Conservation (phyloP, 1,139 yeast species). For the Kodamaea ohmeri region DNA sequence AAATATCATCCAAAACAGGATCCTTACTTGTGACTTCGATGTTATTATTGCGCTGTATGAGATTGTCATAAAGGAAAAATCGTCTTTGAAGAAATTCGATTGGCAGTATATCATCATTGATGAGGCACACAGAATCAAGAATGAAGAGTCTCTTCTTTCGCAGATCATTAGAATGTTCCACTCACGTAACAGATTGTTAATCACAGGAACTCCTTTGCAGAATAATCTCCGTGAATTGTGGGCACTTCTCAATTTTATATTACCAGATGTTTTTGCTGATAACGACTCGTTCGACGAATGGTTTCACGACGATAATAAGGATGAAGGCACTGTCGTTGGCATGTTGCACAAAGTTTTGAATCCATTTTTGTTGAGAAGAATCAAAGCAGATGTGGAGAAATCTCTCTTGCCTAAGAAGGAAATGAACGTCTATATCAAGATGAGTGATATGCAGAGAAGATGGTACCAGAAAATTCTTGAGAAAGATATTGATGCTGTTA, state of each 20-base stretch:
- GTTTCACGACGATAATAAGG: slow-evolving; percentile 46
- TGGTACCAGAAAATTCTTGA: slow-evolving; percentile 77
- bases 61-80: slow-evolving; percentile 71
- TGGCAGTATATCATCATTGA: slow-evolving; percentile 79
- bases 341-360: slow-evolving; percentile 86
- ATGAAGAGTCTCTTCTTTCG: slow-evolving; percentile 70
- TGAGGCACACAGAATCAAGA: slow-evolving; percentile 80
- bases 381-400: slow-evolving; percentile 77
- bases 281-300: slow-evolving; percentile 72
- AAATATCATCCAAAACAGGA: slow-evolving; percentile 46
- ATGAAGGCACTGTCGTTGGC: slow-evolving; percentile 60
- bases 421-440: slow-evolving; percentile 65
- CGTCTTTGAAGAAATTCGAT: slow-evolving; percentile 57
- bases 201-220: slow-evolving; percentile 81
- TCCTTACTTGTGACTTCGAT: slow-evolving; percentile 66
- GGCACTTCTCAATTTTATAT: slow-evolving; percentile 71
- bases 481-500: slow-evolving; percentile 80
- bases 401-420: slow-evolving; percentile 74
- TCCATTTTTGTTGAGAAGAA: slow-evolving; percentile 72
- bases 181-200: slow-evolving; percentile 64
- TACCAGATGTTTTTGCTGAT: slow-evolving; percentile 78
- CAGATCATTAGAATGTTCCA: slow-evolving; percentile 74
- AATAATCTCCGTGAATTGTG: slow-evolving; percentile 77
- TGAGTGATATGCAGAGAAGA: slow-evolving; percentile 72
- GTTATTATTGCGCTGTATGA: slow-evolving; percentile 74